phyloP scores from a whole-genome alignment of 2,329 filamentous ascomycete species.

The Cytospora leucostoma region DNA sequence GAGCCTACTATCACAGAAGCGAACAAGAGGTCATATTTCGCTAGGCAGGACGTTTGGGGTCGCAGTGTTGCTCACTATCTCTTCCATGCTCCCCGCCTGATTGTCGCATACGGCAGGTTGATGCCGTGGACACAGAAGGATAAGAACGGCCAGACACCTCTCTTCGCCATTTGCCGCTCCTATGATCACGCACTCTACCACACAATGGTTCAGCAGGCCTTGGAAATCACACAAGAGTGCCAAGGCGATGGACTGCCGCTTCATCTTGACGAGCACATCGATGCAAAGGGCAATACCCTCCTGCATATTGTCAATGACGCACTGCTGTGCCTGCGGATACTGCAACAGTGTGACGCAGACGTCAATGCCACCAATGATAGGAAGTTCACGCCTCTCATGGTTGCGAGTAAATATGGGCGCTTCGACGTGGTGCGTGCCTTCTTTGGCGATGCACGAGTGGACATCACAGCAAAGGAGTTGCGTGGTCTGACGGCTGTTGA shows the following conservation, averaged over 20 bases:
- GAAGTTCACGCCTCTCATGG: slow-evolving; percentile 93
- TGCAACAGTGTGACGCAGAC: slow-evolving; percentile 88
- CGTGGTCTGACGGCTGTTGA: slow-evolving; percentile 93
- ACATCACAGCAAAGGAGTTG: slow-evolving; percentile 79
- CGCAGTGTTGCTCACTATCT: slow-evolving; percentile 94
- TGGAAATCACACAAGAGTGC: slow-evolving; percentile 70
- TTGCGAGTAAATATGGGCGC: slow-evolving; percentile 96
- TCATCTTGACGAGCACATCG: slow-evolving; percentile 89
- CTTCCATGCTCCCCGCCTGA: slow-evolving; percentile 84
- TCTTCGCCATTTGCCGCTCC: slow-evolving; percentile 92
- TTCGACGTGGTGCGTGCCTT: slow-evolving; percentile 89
- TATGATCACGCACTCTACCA: slow-evolving; percentile 91
- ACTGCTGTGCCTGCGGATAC: slow-evolving; percentile 70
- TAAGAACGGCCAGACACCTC: slow-evolving; percentile 95
- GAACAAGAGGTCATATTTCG: slow-evolving; percentile 67
- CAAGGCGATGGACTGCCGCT: slow-evolving; percentile 80
- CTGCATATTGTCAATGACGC: slow-evolving; percentile 94
- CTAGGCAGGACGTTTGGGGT: slow-evolving; percentile 77
- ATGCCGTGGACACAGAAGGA: slow-evolving; percentile 90
- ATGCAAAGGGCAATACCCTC: slow-evolving; percentile 89
- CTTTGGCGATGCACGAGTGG: slow-evolving; percentile 85
- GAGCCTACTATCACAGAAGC: slow-evolving; percentile 49
- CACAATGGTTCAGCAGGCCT: slow-evolving; percentile 80
- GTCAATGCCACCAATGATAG: slow-evolving; percentile 95
- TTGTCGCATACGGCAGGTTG: slow-evolving; percentile 72